Evolutionary conservation across 2,329 filamentous ascomycete species (phyloP).

Genomic region (Fusarium fujikuroi): DNA sequence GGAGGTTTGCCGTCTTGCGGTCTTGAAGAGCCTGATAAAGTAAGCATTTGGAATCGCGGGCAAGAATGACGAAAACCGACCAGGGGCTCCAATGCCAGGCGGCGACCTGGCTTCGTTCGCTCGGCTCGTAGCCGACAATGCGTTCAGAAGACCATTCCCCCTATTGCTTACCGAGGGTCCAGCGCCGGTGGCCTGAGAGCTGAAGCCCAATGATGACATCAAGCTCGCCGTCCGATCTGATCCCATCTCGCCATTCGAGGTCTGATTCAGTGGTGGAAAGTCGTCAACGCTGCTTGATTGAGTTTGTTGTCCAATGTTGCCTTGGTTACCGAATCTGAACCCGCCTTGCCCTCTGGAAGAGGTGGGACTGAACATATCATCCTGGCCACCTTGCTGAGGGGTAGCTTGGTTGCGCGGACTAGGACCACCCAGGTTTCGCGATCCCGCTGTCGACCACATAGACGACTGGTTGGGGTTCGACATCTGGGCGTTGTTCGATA

Average conservation of each 20-base stretch:
- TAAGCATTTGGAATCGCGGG: slow-evolving; percentile 34
- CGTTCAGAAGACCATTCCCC: slow-evolving; percentile 72
- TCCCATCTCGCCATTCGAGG: slow-evolving; percentile 66
- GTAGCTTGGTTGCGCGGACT: slow-evolving; percentile 64
- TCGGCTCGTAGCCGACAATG: slow-evolving; percentile 68
- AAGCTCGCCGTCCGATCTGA: slow-evolving; percentile 64
- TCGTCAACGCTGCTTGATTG: slow-evolving; percentile 65
- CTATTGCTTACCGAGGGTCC: slow-evolving; percentile 55
- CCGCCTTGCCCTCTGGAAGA: slow-evolving; percentile 59
- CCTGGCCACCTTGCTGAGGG: slow-evolving; percentile 64
- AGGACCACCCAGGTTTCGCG: slow-evolving; percentile 60
- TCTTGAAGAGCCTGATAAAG: slow-evolving; percentile 48
- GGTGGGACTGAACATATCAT: slow-evolving; percentile 56
- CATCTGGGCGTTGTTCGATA: slow-evolving; percentile 70
- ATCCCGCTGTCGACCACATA: slow-evolving; percentile 64
- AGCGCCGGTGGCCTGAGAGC: slow-evolving; percentile 55
- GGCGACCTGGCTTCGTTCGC: slow-evolving; percentile 61
- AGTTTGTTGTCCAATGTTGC: slow-evolving; percentile 55
- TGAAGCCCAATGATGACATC: slow-evolving; percentile 66
- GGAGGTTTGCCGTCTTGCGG: slow-evolving; percentile 57
- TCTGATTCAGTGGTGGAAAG: slow-evolving; percentile 70
- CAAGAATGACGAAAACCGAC: slow-evolving; percentile 38
- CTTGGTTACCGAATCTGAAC: slow-evolving; percentile 66
- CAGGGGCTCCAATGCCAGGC: slow-evolving; percentile 53
- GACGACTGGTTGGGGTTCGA: slow-evolving; percentile 60